Evolutionary conservation across 169 alveolate species (phyloP), one percentile per base, ranked within the genome.

Genomic region (Neospora caninum): DNA sequence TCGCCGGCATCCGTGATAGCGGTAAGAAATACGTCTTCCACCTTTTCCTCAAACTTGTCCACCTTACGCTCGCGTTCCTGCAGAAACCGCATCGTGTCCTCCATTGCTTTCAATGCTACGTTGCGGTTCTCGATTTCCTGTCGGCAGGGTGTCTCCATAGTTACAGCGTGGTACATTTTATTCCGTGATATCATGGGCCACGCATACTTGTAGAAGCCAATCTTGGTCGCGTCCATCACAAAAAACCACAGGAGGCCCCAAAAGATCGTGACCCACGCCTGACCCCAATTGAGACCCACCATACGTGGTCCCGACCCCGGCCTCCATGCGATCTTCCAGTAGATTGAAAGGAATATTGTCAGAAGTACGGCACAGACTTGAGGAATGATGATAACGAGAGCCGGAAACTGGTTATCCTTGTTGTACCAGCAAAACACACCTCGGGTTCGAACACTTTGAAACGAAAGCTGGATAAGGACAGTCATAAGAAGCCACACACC

Each of bases 261-360:
- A 70, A 91, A 43, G 38, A 88, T 78, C 42, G 94, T 91, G 31
- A 94, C 92, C 43, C 94, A 91, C 78, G 96, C 96, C 18, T 91
- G 96, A 31, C 94, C 96, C 96, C 96, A 94, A 31, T 80, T 39
- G 54, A 89, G n/a, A 1, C 94, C 94, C 38, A 58, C 58, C 93
- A 94, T 91, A n/a, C 88, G 67, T 43, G 94, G 93, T 18, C 96
- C 96, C 41, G 94, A 41, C 0, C 91, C 93, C 16, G 91, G 54
- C 43, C 41, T 27, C 95, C 94, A 91, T 39, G 84, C 93, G 54
- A 29, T 18, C 92, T 58, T 88, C 96, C 96, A 94, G 87, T 94
- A 94, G 0, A 94, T 91, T 16, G 94, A 80, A 9, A 94, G 92
- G 70, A 94, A 80, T 22, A 91, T 18, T 20, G 96, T 84, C 13